phyloP scores from a whole-genome alignment of 2,329 filamentous ascomycete species.

The Penicillium sp. region DNA sequence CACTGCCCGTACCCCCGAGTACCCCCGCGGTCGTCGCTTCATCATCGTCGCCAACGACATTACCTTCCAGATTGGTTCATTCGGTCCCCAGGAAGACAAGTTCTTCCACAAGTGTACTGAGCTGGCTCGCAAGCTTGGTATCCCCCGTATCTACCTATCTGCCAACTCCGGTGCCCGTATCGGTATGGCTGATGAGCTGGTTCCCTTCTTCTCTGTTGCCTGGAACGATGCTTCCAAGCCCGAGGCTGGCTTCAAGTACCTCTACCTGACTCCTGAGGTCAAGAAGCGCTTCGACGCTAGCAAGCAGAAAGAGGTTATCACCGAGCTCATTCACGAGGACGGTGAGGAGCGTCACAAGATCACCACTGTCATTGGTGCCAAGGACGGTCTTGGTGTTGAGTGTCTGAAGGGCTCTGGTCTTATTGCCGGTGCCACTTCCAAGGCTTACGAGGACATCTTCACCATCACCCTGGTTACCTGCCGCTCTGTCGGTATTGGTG shows the following conservation, averaged over 20 bases:
- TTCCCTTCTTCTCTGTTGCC: conserved; percentile 94
- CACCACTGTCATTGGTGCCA: conserved; percentile 85
- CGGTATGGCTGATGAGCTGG: conserved; percentile 93
- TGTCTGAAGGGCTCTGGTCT: conserved; percentile 95
- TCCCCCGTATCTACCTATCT: conserved; percentile 95
- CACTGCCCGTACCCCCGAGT: conserved; percentile 91
- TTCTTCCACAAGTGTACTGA: conserved; percentile 99
- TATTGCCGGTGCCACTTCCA: conserved; percentile 94
- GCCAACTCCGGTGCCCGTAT: conserved; percentile 98
- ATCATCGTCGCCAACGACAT: conserved; percentile 99
- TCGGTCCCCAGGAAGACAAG: conserved; percentile 92
- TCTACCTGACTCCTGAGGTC: conserved; percentile 84
- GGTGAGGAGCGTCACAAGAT: conserved; percentile 94
- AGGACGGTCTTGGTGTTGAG: conserved; percentile 96
- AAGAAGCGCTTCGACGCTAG: conserved; percentile 84
- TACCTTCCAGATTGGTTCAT: conserved; percentile 97
- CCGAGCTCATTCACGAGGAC: conserved; percentile 80
- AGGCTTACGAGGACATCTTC: conserved; percentile 98
- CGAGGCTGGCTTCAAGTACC: conserved; percentile 91
- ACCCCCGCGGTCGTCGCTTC: conserved; percentile 87
- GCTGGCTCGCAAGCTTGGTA: conserved; percentile 87
- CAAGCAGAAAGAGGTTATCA: conserved; percentile 75
- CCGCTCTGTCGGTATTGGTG: conserved; percentile 98
- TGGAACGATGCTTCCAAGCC: conserved; percentile 86
- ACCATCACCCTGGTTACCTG: conserved; percentile 97